Conservation (phyloP, 257 asterid species). For the Anisodus tanguticus region DNA sequence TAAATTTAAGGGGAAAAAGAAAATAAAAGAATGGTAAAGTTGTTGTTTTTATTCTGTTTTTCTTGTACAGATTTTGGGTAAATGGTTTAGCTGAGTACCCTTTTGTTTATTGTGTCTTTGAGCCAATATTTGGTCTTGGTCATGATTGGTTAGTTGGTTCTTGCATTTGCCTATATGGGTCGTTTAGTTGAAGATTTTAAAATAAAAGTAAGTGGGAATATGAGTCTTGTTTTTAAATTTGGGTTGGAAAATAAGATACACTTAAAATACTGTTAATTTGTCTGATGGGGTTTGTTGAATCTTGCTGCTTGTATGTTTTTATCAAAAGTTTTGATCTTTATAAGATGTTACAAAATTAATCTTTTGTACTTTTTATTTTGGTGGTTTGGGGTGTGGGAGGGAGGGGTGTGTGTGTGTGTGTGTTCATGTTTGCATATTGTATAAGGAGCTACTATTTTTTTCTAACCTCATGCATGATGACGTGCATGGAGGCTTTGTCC, state of each 20-base stretch:
- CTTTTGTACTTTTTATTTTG: background rate
- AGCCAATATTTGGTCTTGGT: background rate
- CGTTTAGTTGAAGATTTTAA: background rate
- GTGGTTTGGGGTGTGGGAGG: background rate
- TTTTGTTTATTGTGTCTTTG: background rate
- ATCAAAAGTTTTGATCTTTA: constrained; percentile 12
- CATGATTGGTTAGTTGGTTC: background rate
- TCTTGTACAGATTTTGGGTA: background rate
- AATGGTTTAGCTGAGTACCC: background rate
- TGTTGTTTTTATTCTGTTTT: background rate
- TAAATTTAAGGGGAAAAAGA: background rate
- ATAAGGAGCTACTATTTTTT: background rate
- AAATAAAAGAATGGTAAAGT: background rate
- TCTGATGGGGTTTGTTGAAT: constrained; percentile 6
- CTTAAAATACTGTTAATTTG: background rate
- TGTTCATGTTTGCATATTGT: constrained; percentile 10
- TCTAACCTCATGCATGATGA: background rate
- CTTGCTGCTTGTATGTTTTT: constrained; percentile 3
- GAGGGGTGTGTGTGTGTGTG: background rate
- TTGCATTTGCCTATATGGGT: constrained; percentile 17
- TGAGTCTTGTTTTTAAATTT: background rate
- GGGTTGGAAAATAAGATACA: background rate
- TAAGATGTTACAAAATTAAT: background rate
- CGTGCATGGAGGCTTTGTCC: no score
- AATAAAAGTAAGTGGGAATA: background rate